Base-by-base conservation (phyloP, 768 basidiomycete species). In the Calvatia gigantea region DNA sequence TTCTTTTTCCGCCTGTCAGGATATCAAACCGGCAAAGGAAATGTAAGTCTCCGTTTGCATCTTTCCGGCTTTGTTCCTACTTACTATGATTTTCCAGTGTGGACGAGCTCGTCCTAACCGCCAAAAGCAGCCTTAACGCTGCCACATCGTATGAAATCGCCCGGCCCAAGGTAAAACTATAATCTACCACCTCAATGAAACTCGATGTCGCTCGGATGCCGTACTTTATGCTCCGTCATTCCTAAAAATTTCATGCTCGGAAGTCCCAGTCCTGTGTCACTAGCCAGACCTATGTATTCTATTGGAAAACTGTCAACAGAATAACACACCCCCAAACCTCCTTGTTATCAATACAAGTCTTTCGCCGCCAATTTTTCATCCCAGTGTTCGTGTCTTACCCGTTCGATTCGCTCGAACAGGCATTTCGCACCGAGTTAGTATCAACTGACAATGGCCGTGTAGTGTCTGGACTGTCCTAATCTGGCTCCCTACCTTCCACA, bases 11-110 rank as follows among this genome's bases (percentile, higher is more conserved):
- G n/a, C n/a, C n/a, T n/a, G n/a, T n/a, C 6, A 56, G 54, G 89
- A 92, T 41, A 83, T 95, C 65, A 87, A 90, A 65, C 86, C 91
- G 1, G 94, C 93, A 4, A 89, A 86, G 67, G 81, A 82, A 56
- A 95, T 95, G 88, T 89, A 62, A 68, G 85, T 72, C n/a, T 21
- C 37, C 17, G 49, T 53, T 31, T 6, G 61, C 46, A 51, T 54
- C 33, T 8, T 5, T 4, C 46, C 67, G n/a, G 63, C 51, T 23
- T 57, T 6, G 15, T 25, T n/a, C n/a, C 32, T 59, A 32, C 58
- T 27, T 37, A n/a, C 21, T 35, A n/a, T 25, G 15, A 42, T 38
- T 23, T 21, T 29, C 4, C 41, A 90, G 88, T 67, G 83, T 96
- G 47, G 92, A 95, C 49, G 89, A 94, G 59, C 78, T 95, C 58